Conservation (phyloP, 768 basidiomycete genomes). For the Pleurotus pulmonarius region DNA sequence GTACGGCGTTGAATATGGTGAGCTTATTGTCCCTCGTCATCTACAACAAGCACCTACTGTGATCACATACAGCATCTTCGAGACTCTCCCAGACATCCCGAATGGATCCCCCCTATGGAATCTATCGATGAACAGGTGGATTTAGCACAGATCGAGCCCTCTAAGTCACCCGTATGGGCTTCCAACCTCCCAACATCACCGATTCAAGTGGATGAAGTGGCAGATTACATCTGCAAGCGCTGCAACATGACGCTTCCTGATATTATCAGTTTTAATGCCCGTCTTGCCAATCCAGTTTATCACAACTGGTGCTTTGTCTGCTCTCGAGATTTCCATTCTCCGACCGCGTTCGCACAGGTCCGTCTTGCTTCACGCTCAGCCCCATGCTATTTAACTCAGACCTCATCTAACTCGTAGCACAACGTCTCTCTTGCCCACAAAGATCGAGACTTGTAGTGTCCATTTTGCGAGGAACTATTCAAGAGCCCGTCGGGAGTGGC, state of each 20-base stretch:
- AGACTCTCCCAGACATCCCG: too few species aligned
- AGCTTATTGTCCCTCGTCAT: too few species aligned
- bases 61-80: too few species aligned
- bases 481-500: constrained; percentile 32
- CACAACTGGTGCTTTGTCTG: constrained; percentile 34
- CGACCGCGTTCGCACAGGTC: constrained; percentile 17
- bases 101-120: too few species aligned
- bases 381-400: background rate
- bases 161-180: too few species aligned
- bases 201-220: too few species aligned
- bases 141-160: too few species aligned
- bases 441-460: constrained; percentile 22
- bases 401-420: constrained; percentile 17
- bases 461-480: constrained; percentile 28
- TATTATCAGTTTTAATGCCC: constrained; percentile 14
- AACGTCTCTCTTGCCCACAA: constrained; percentile 22
- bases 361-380: background rate
- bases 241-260: background rate
- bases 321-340: constrained; percentile 21
- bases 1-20: background rate
- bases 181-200: background rate
- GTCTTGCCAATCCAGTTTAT: constrained; percentile 14
- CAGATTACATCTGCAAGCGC: too few species aligned
- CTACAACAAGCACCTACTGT: too few species aligned
- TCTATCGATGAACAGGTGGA: too few species aligned